Base-by-base conservation (phyloP, 352 stramenopile genomes). In the Peronospora belbahrii region DNA sequence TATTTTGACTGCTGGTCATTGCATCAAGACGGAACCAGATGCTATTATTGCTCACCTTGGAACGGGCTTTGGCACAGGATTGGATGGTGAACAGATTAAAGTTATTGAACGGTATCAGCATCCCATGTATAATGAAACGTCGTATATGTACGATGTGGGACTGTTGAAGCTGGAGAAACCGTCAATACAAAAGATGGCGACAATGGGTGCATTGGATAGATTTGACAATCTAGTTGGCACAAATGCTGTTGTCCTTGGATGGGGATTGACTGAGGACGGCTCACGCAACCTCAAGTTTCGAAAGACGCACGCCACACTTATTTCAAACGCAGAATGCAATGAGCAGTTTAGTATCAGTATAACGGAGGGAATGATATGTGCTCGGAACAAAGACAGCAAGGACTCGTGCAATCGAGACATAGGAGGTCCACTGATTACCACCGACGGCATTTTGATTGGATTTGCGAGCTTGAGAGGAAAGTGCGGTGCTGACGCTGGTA, bases 1-100 rank as follows among this genome's bases (percentile, higher is more conserved):
- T 48, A 65, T 88, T 23, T 36, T 85, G 42, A 88, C 74, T 25
- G 76, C 76, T 1, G 76, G 68, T 1, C 76, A 88, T 55, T 88
- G 76, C 51, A 69, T 84, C 37, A 76, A 76, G 57, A 65, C 50
- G 11, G 22, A 68, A 8, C 15, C 53, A 32, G 18, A 47, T 40
- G 50, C 42, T 0, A 64, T 77, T 37, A 78, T 72, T 45, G 73
- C 56, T 25, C 40, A 50, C 4, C 36, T 68, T 6, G 55, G 55
- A 2, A 55, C 59, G 4, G 43, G 50, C 15, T 42, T 33, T n/a
- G 42, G 49, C 8, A 31, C 48, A 9, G 44, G 44, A 2, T 62
- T 36, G 6, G 51, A 51, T 3, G 37, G 31, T 0, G 55, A 64
- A 15, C 15, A 46, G 20, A 65, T 65, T 24, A 59, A 65, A 42